Base-by-base conservation (phyloP, 1,284 basidiomycete genomes). In the Coniferiporia weirii region DNA sequence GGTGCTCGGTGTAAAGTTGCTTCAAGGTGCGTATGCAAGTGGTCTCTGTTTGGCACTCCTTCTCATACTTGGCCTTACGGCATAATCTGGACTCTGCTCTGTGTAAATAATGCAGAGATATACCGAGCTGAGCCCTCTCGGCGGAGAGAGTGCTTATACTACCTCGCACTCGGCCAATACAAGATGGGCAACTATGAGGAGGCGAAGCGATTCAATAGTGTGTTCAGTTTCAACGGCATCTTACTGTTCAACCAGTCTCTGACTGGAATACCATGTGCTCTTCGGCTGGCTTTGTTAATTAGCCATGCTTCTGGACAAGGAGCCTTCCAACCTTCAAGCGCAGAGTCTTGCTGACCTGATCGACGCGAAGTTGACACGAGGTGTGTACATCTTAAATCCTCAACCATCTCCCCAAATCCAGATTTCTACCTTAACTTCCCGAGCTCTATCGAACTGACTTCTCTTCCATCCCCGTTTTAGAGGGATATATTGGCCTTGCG, bases 171-270 rank as follows among this genome's bases (percentile, higher is more conserved):
- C 10, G 97, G 97, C 0, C 89, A 99, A 73, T 98, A 94, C 76
- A 99, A 99, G 80, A 89, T 98, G 82, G 87, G 89, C 36, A 96
- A 98, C 72, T 98, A 91, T 70, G 90, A 91, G 43, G 93, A 98
- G 71, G 94, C 95, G 1, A 88, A 83, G 73, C 87, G 85, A 63
- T 99, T 98, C 73, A 98, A 98, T 71, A 87, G 95, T 97, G 55
- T 63, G 87, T 70, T n/a, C 47, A 45, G 48, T 20, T 40, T 56
- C 19, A 10, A 40, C 44, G 48, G 17, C 13, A 5, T n/a, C 48
- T 19, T 27, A n/a, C 12, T 48, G 32, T 12, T 44, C 17, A 22
- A 12, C 36, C 34, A 4, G 38, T 35, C 27, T 27, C 27, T 38
- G 40, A 35, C 38, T 45, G 44, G 44, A 10, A 34, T 52, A 13